phyloP scores from a whole-genome alignment of 2,329 filamentous ascomycete species.

The Exophiala phaeomuriformis region DNA sequence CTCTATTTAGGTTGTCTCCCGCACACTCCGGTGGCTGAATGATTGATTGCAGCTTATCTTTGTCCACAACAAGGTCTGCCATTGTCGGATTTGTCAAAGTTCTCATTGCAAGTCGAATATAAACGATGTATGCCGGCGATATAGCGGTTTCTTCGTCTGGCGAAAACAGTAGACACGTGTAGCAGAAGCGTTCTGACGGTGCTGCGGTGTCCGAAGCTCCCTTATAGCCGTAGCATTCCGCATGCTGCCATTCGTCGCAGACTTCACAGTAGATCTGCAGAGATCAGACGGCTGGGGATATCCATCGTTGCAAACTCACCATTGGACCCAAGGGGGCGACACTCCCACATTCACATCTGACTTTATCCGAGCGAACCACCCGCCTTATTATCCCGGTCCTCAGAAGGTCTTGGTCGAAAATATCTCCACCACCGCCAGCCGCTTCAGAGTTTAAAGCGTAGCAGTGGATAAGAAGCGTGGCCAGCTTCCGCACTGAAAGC shows the following conservation, averaged over 20 bases:
- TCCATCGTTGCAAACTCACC: slow-evolving; percentile 1
- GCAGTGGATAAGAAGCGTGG: slow-evolving; percentile 15
- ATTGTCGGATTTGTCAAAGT: slow-evolving; percentile 1
- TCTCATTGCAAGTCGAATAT: slow-evolving; percentile 5
- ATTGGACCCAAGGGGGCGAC: neutral
- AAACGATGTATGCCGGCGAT: slow-evolving; percentile 5
- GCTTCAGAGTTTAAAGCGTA: slow-evolving; percentile 9
- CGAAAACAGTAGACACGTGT: slow-evolving; percentile 17
- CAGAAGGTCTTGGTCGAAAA: slow-evolving; percentile 10
- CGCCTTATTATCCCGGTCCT: slow-evolving; percentile 9
- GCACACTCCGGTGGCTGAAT: slow-evolving; percentile 4
- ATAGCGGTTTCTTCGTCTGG: neutral
- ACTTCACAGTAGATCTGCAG: slow-evolving; percentile 12
- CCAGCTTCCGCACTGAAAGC: slow-evolving; percentile 6
- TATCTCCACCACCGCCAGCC: neutral
- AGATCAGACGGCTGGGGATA: neutral
- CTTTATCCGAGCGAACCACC: neutral
- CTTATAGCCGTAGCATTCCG: slow-evolving; percentile 15
- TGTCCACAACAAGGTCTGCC: neutral
- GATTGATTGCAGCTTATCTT: neutral
- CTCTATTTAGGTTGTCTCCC: neutral
- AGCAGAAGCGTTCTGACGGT: slow-evolving; percentile 13
- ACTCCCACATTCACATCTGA: slow-evolving; percentile 18
- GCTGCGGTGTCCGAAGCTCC: neutral
- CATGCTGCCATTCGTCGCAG: slow-evolving; percentile 18